A percentile compares a stretch with the other conserved stretches of the same genome.
Evolutionary conservation across 148 eudicot species (phyloP).

Genomic region (Camellia japonica): DNA sequence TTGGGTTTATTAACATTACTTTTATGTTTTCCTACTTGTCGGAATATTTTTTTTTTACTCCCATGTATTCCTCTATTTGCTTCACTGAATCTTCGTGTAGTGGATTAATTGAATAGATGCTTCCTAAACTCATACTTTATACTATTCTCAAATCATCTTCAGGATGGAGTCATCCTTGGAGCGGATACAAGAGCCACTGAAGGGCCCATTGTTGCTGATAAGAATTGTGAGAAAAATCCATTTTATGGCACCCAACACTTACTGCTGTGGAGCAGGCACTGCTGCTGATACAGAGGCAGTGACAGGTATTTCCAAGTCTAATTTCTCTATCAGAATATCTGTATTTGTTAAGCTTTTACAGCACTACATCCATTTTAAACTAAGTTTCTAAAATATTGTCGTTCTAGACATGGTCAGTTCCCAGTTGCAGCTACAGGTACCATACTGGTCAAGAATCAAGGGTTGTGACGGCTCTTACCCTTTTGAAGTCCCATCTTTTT

Average conservation of each 20-base stretch:
- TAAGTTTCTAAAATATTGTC: conserved; percentile 4
- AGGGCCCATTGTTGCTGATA: conserved; percentile 91
- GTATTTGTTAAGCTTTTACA: background rate
- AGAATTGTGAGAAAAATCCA: conserved; percentile 91
- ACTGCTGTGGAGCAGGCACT: conserved; percentile 97
- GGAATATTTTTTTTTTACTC: too few relatives aligned
- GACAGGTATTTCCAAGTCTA: conserved; percentile 53
- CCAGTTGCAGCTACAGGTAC: conserved; percentile 73
- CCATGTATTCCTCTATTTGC: background rate
- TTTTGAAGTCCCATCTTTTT: conserved; percentile 82
- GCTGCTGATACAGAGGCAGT: conserved; percentile 99
- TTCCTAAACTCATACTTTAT: background rate
- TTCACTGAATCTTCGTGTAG: background rate
- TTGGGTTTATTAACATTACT: too few relatives aligned
- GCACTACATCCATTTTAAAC: background rate
- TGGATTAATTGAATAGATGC: background rate
- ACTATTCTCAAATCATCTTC: conserved; percentile 8
- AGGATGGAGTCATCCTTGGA: conserved; percentile 97
- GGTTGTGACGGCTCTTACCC: conserved; percentile 82
- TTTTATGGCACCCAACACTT: conserved; percentile 94
- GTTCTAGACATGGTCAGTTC: conserved; percentile 85
- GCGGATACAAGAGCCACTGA: conserved; percentile 97
- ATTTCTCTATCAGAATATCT: background rate
- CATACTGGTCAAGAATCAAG: conserved; percentile 92
- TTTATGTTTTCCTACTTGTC: too few relatives aligned